Base-by-base conservation (phyloP, 1,284 basidiomycete species). In the Melampsora larici-populina region DNA sequence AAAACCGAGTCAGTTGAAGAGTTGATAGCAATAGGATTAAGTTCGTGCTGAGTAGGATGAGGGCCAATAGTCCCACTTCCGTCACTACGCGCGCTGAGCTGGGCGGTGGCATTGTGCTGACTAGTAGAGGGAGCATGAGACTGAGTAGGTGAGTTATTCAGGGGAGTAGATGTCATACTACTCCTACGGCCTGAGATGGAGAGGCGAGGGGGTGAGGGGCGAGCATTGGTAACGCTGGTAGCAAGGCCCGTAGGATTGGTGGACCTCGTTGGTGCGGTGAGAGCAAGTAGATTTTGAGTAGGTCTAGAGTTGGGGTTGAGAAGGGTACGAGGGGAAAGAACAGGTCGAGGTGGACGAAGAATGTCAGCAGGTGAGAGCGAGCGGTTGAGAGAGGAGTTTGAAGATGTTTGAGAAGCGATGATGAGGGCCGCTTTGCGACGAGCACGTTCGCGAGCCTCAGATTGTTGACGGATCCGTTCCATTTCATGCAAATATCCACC, bases 401-500 rank as follows among this genome's bases (percentile, higher is more conserved):
- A 51, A 58, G 72, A 60, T 26, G 73, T 26, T 58, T 70, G 60
- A 46, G 87, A 73, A 88, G 85, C 80, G 65, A 64, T 51, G 15
- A 58, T 51, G 66, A 70, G 65, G 17, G 49, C 48, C 58, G 68
- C 26, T 24, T 78, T 46, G 48, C 71, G 18, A 48, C 40, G 49
- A 65, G 78, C 40, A 70, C 66, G 58, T 78, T 60, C 78, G 78
- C 72, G 68, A 69, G 72, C 65, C 73, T 79, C 78, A 26, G 75
- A 80, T 55, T 78, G 77, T 31, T 70, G 70, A 40, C 79, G 70
- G 55, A 79, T 79, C 86, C 86, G 78, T 88, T 84, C 82, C 80
- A 91, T 85, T 43, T 83, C 82, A 58, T 82, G 80, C 31, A 85
- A 81, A 79, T 85, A 98, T 36, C 92, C 92, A 85, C 97, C 94